These are phyloP conservation scores for Podospora anserina DNA, from an alignment of 495 filamentous ascomycete species.

Conservation along the genomic window DNA sequence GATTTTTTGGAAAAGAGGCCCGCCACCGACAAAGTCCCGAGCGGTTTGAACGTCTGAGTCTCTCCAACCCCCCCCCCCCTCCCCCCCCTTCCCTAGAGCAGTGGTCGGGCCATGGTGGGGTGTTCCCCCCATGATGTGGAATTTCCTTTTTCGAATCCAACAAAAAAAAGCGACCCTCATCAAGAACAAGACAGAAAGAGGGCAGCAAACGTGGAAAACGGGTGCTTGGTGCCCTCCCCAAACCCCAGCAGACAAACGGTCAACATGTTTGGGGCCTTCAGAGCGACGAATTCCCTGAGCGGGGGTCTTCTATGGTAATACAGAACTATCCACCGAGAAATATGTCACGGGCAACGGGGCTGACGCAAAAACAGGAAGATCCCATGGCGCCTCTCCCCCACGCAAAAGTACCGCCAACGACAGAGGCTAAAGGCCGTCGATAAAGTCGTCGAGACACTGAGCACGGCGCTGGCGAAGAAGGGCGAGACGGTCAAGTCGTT, in stretches of 20 bases:
- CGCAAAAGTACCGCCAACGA: conserved; percentile 87
- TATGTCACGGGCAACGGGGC: conserved; percentile 1
- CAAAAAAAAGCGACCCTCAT: too few relatives aligned
- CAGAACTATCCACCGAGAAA: neutral
- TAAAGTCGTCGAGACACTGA: conserved; percentile 70
- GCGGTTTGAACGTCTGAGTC: conserved; percentile 4
- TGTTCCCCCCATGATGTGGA: too few relatives aligned
- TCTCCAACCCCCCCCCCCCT: conserved; percentile 10
- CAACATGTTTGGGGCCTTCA: conserved; percentile 77
- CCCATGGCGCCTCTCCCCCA: conserved; percentile 88
- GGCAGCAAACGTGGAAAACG: too few relatives aligned
- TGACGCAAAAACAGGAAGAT: conserved; percentile 70
- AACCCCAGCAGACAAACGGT: conserved; percentile 2
- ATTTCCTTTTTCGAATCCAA: too few relatives aligned
- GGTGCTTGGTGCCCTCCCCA: too few relatives aligned
- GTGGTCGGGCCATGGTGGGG: too few relatives aligned
- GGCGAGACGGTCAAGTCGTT: conserved; percentile 67
- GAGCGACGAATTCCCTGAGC: conserved; percentile 68
- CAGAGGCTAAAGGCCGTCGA: conserved; percentile 84
- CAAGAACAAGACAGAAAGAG: too few relatives aligned
- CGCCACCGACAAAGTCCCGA: neutral
- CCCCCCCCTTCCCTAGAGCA: too few relatives aligned
- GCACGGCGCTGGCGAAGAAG: conserved; percentile 68
- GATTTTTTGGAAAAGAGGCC: conserved; percentile 21
- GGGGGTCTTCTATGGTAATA: conserved; percentile 83